Conservation (phyloP, 306 rosid species). For the Quercus aquifolioides region DNA sequence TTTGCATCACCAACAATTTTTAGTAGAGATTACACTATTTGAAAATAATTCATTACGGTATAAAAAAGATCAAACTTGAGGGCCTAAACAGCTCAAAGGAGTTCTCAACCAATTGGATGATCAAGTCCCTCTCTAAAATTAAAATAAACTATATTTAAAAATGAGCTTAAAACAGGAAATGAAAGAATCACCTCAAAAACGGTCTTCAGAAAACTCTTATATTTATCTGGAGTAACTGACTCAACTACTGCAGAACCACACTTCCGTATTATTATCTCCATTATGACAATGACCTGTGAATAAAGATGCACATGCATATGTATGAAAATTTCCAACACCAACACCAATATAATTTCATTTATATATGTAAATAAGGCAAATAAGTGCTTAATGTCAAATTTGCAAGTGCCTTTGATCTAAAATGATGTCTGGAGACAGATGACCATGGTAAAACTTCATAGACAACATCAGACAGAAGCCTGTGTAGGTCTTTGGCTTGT, state of each 20-base stretch:
- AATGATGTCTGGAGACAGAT: constrained; percentile 76
- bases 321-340: background rate
- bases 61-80: background rate
- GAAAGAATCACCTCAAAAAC: constrained; percentile 57
- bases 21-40: background rate
- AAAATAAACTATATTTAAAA: background rate
- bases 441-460: constrained; percentile 75
- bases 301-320: constrained; percentile 6
- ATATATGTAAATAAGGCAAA: background rate
- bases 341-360: no score
- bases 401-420: constrained; percentile 70
- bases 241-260: constrained; percentile 76
- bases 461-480: constrained; percentile 56
- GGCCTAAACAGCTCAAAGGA: background rate
- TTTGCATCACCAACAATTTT: background rate
- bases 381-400: constrained; percentile 9
- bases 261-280: constrained; percentile 79
- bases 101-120: background rate
- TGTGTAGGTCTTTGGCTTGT: constrained; percentile 57
- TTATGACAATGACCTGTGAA: constrained; percentile 63
- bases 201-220: constrained; percentile 55
- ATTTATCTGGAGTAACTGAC: constrained; percentile 62
- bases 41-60: background rate
- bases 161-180: background rate
- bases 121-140: background rate